Conservation (phyloP, 1,284 basidiomycete species). For the Moesziomyces sp. region DNA sequence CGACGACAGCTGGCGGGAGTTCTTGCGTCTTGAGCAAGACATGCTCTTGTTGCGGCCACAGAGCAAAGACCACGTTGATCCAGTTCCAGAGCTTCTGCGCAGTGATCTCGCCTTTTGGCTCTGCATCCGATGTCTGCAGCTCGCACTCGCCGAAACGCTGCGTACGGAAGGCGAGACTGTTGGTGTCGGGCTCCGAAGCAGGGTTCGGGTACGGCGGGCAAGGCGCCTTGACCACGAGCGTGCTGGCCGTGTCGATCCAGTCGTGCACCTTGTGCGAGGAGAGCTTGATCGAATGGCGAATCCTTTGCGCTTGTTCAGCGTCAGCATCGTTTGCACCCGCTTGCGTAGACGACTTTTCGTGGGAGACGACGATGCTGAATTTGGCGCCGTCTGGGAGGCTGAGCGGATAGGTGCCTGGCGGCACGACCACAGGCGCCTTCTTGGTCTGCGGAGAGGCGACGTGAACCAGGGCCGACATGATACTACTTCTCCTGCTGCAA, state of each 20-base stretch:
- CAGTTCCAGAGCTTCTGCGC: conserved; percentile 43
- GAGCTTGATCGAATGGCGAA: conserved; percentile 23
- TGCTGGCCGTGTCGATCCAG: conserved; percentile 30
- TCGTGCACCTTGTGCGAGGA: conserved; percentile 24
- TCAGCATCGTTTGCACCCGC: background rate
- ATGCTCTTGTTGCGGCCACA: conserved; percentile 58
- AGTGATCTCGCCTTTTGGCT: background rate
- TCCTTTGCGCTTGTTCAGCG: conserved; percentile 12
- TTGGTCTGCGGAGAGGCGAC: conserved; percentile 36
- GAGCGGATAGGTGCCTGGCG: conserved; percentile 24
- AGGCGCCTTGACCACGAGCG: conserved; percentile 36
- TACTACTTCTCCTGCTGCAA: background rate
- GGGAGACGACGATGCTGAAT: conserved; percentile 38
- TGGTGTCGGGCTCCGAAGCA: conserved; percentile 59
- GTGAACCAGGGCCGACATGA: conserved; percentile 43
- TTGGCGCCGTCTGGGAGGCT: conserved; percentile 38
- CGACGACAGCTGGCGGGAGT: conserved; percentile 5
- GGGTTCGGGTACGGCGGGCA: conserved; percentile 40
- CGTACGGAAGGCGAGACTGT: conserved; percentile 46
- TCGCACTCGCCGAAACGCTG: conserved; percentile 33
- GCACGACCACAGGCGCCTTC: conserved; percentile 26
- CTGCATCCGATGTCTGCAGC: conserved; percentile 1
- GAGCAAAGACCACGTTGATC: conserved; percentile 43
- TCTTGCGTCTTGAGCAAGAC: conserved; percentile 7
- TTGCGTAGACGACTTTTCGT: conserved; percentile 11